Percentiles rank a stretch among this genome's conserved stretches.
Conservation (phyloP, 2,329 filamentous ascomycete species). For the Bimuria novae-zelandiae region DNA sequence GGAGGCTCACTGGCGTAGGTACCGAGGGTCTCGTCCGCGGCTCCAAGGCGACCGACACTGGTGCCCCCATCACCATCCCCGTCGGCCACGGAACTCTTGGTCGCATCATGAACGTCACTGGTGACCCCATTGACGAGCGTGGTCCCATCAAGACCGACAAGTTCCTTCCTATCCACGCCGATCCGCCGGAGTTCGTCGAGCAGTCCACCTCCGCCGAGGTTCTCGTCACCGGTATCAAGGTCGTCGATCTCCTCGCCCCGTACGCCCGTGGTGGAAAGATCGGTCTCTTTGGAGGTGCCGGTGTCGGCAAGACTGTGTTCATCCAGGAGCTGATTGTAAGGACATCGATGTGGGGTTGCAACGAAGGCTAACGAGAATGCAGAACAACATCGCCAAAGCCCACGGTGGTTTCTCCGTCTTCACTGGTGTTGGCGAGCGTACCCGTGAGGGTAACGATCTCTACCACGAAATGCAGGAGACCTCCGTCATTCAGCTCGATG, state of each 20-base stretch:
- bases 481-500: conserved; percentile 97
- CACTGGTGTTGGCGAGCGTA: conserved; percentile 99
- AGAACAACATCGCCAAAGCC: conserved; percentile 99
- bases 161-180: conserved; percentile 88
- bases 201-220: conserved; percentile 97
- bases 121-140: conserved; percentile 99
- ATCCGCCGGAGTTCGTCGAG: conserved; percentile 88
- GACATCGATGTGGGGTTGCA: neutral
- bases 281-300: conserved; percentile 99
- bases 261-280: conserved; percentile 99
- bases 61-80: conserved; percentile 92
- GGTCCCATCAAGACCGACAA: conserved; percentile 95
- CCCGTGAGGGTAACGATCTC: conserved; percentile 99
- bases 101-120: conserved; percentile 99
- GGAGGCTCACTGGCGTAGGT: conserved; percentile 61
- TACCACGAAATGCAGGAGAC: conserved; percentile 99
- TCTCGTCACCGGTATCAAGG: conserved; percentile 99
- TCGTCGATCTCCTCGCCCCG: conserved; percentile 97
- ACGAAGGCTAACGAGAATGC: conserved; percentile 30
- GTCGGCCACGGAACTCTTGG: conserved; percentile 92
- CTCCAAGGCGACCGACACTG: conserved; percentile 81
- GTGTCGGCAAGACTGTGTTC: conserved; percentile 99
- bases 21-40: conserved; percentile 99
- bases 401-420: conserved; percentile 99
- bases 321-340: conserved; percentile 97